Evolutionary conservation across 768 basidiomycete genomes (phyloP), one percentile per base, ranked within the genome.

Genomic region (Pleurotus cornucopiae): DNA sequence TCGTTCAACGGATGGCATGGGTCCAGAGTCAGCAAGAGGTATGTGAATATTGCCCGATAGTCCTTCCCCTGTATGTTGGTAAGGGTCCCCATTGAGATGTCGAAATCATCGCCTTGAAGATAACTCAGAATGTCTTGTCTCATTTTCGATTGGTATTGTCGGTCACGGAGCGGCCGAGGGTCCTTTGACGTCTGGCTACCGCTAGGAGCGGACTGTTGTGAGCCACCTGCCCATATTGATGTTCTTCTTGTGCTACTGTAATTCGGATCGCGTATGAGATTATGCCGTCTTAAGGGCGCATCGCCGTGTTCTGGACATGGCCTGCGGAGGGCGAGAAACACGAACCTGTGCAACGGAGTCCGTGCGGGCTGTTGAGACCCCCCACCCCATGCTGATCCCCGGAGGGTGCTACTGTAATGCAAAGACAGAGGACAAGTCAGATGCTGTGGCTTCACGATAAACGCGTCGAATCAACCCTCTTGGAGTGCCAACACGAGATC

Each of bases 61-160:
- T 95, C 93, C 61, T 91, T 91, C 14, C 84, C 85, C 3, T 91
- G 90, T 46, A 95, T 92, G 46, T 85, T 89, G 46, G 79, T 74
- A 3, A 97, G 74, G 2, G 84, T 84, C 55, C 85, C 79, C 67
- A 84, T 79, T 2, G 81, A 75, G 23, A 93, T 83, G 12, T 88
- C 85, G 58, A 83, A 87, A 5, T 82, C 83, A n/a, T 77, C 76
- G 25, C 70, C 69, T 61, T 83, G 80, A 16, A 96, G 76, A 74
- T 86, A 96, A 23, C 73, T 74, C 47, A 79, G 71, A 60, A 96
- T 85, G n/a, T 91, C 85, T 65, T 89, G 82, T 45, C 86, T 78
- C 84, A 89, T 86, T 67, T 84, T 83, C 16, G 73, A 64, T 67
- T 93, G 90, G 66, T 85, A 94, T 14, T 80, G 71, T 49, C 78